Evolutionary conservation across 352 stramenopile species (phyloP).

Genomic region (Halophytophthora polymorphica): DNA sequence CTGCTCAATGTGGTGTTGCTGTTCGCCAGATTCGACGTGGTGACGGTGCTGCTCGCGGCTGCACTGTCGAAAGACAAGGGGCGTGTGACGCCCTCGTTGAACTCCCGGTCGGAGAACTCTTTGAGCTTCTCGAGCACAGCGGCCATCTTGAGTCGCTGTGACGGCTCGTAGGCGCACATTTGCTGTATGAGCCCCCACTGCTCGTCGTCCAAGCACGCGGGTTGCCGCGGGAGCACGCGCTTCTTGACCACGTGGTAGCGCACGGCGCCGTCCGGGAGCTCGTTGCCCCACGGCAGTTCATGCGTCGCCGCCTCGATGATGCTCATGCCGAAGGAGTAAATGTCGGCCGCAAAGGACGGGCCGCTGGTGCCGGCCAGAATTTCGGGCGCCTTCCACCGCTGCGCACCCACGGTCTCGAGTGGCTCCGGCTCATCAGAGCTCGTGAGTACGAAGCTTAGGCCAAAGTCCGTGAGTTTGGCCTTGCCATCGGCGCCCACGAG

Average conservation of each 20-base stretch:
- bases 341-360: constrained; percentile 16
- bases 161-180: constrained; percentile 16
- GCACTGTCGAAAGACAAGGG: no score
- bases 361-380: constrained; percentile 3
- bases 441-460: constrained; percentile 18
- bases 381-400: constrained; percentile 25
- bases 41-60: no score
- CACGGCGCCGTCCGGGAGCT: constrained; percentile 9
- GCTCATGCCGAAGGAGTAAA: constrained; percentile 31
- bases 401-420: constrained; percentile 7
- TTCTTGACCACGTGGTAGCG: constrained; percentile 14
- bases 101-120: constrained; percentile 10
- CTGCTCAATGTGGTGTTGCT: not conserved
- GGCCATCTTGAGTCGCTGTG: constrained; percentile 9
- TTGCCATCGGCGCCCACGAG: constrained; percentile 24
- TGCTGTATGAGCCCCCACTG: constrained; percentile 20
- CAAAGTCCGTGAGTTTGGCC: constrained; percentile 32
- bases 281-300: constrained; percentile 13
- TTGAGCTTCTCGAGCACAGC: constrained; percentile 15
- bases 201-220: constrained; percentile 12
- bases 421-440: not conserved
- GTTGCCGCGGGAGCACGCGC: constrained; percentile 8
- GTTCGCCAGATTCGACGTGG: no score
- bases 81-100: constrained; percentile 1
- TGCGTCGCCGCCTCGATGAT: constrained; percentile 25